phyloP scores from a whole-genome alignment of 805 yeast genomes.

The Candida morakotiae region DNA sequence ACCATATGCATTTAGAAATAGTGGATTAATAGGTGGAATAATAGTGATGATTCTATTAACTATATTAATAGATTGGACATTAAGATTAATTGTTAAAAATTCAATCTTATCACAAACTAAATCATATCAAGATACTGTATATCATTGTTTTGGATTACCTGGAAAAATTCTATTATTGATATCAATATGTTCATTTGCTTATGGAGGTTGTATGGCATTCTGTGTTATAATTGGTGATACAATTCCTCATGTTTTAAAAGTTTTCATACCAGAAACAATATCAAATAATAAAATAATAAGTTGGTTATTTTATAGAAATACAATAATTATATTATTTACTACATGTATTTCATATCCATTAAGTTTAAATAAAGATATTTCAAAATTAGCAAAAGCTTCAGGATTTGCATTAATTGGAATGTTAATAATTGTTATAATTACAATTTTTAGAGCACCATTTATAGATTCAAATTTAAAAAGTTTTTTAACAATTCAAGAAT shows the following conservation, averaged over 20 bases:
- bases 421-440: constrained; percentile 71
- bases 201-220: constrained; percentile 92
- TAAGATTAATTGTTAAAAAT: constrained; percentile 72
- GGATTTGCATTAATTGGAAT: constrained; percentile 83
- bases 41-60: constrained; percentile 59
- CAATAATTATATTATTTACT: constrained; percentile 69
- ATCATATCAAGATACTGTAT: constrained; percentile 83
- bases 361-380: constrained; percentile 74
- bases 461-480: constrained; percentile 48
- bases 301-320: constrained; percentile 60
- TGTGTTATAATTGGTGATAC: constrained; percentile 94
- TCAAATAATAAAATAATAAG: constrained; percentile 28
- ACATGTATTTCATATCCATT: constrained; percentile 76
- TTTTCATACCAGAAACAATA: constrained; percentile 50
- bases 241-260: constrained; percentile 79
- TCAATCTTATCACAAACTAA: constrained; percentile 71
- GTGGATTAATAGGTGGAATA: constrained; percentile 75
- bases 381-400: constrained; percentile 81
- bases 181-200: constrained; percentile 85
- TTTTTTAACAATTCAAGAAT: constrained; percentile 36
- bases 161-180: constrained; percentile 68
- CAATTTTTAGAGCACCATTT: constrained; percentile 69
- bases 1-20: constrained; percentile 79
- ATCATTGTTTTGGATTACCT: constrained; percentile 66
- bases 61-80: constrained; percentile 82